phyloP scores from a whole-genome alignment of 768 basidiomycete species.

The Panaeolus cyanescens region DNA sequence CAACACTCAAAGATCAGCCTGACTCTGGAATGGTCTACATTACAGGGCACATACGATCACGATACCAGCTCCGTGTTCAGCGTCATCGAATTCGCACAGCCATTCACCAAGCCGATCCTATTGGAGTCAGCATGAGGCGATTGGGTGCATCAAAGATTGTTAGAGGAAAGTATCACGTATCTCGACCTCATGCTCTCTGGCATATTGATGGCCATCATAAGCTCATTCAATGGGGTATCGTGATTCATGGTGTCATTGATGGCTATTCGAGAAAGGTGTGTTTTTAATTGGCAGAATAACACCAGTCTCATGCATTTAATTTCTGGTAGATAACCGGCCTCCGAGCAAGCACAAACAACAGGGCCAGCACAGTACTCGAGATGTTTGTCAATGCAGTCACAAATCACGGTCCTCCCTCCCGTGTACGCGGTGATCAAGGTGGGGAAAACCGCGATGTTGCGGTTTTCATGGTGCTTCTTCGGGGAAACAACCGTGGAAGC shows the following conservation, averaged over 20 bases:
- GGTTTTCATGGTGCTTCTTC: slow-evolving; percentile 15
- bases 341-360: slow-evolving; percentile 29
- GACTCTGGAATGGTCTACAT: slow-evolving; percentile 3
- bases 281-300: no score
- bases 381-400: slow-evolving; percentile 18
- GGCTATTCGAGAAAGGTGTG: slow-evolving; percentile 19
- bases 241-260: slow-evolving; percentile 35
- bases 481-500: slow-evolving; percentile 12
- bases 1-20: slow-evolving; percentile 1
- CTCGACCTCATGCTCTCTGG: background rate
- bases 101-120: background rate
- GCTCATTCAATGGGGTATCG: slow-evolving; percentile 31
- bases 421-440: slow-evolving; percentile 30
- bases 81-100: background rate
- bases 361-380: slow-evolving; percentile 25
- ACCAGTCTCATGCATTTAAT: no score
- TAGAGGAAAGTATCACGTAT: slow-evolving; percentile 10
- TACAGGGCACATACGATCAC: slow-evolving; percentile 5
- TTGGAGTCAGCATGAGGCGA: slow-evolving; percentile 2
- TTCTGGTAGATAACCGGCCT: slow-evolving; percentile 22
- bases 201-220: slow-evolving; percentile 14
- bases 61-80: slow-evolving; percentile 6
- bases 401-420: slow-evolving; percentile 22
- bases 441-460: slow-evolving; percentile 26
- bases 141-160: background rate